Evolutionary conservation across 140 eudicot species (phyloP).

Genomic region (Anethum foeniculum): DNA sequence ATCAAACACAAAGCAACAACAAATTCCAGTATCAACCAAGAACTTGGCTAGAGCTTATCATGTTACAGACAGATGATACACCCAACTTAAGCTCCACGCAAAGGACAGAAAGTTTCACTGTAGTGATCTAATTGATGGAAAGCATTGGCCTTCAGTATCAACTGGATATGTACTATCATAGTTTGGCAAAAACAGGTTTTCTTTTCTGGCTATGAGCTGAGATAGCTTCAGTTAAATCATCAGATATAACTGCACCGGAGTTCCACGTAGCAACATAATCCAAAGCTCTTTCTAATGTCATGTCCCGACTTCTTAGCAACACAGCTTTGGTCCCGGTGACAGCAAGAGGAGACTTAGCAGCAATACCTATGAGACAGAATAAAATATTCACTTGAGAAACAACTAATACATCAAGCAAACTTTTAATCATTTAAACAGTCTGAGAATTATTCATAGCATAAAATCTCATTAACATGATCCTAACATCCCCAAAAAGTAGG

Average conservation of each 20-base stretch:
- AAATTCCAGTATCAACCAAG: neutral
- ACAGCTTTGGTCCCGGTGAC: slow-evolving; percentile 74
- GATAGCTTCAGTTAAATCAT: slow-evolving; percentile 56
- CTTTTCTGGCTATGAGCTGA: slow-evolving; percentile 51
- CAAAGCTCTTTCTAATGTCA: slow-evolving; percentile 57
- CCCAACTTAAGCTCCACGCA: neutral
- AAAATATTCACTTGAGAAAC: neutral
- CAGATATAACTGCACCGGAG: slow-evolving; percentile 61
- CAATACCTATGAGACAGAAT: slow-evolving; percentile 45
- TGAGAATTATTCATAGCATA: neutral
- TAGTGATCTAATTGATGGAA: neutral
- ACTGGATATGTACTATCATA: slow-evolving; percentile 18
- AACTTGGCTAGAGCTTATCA: neutral
- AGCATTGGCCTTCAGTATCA: neutral
- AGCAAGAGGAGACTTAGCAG: slow-evolving; percentile 74
- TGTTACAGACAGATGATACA: neutral
- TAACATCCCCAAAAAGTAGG: neutral
- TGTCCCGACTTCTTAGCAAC: slow-evolving; percentile 47
- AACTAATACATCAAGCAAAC: neutral
- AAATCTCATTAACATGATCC: neutral
- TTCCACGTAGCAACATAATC: slow-evolving; percentile 96
- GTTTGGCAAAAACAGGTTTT: slow-evolving; percentile 66
- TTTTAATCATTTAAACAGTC: neutral
- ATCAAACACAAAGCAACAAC: neutral
- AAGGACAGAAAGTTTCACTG: neutral